Evolutionary conservation across 1,284 basidiomycete species (phyloP).

Genomic region (Laetiporus sulphureus): DNA sequence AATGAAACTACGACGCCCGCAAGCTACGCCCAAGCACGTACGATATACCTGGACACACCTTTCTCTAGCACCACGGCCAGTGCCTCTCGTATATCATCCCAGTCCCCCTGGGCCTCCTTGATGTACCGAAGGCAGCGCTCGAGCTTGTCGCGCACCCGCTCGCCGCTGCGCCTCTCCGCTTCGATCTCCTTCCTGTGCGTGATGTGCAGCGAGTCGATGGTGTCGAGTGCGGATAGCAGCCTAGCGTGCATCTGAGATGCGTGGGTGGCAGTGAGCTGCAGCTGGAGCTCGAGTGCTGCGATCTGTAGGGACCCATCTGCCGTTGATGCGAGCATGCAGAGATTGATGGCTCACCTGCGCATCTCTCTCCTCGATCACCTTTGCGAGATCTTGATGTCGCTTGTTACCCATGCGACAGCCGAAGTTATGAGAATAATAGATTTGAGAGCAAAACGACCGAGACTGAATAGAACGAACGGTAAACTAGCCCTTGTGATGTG

Average conservation of each 20-base stretch:
- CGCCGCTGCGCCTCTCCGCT: conserved; percentile 27
- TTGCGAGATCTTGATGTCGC: neutral
- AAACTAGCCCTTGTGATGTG: too few relatives aligned
- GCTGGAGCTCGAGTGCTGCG: conserved; percentile 27
- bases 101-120: conserved; percentile 37
- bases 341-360: neutral
- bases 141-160: conserved; percentile 33
- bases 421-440: too few relatives aligned
- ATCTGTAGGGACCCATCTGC: conserved; percentile 25
- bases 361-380: conserved; percentile 1
- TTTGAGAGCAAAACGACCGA: too few relatives aligned
- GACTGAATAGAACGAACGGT: too few relatives aligned
- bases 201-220: conserved; percentile 38
- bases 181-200: conserved; percentile 38
- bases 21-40: neutral
- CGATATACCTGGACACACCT: conserved; percentile 33
- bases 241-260: conserved; percentile 43
- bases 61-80: conserved; percentile 49
- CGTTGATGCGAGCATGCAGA: neutral
- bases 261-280: conserved; percentile 35
- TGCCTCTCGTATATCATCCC: conserved; percentile 46
- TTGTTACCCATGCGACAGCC: too few relatives aligned
- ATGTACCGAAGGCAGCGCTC: conserved; percentile 28
- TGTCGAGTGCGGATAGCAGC: conserved; percentile 43
- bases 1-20: conserved; percentile 1